A percentile compares a stretch with the other conserved stretches of the same genome.
Evolutionary conservation across 768 basidiomycete species (phyloP).

Genomic region (Dentipellis fragilis): DNA sequence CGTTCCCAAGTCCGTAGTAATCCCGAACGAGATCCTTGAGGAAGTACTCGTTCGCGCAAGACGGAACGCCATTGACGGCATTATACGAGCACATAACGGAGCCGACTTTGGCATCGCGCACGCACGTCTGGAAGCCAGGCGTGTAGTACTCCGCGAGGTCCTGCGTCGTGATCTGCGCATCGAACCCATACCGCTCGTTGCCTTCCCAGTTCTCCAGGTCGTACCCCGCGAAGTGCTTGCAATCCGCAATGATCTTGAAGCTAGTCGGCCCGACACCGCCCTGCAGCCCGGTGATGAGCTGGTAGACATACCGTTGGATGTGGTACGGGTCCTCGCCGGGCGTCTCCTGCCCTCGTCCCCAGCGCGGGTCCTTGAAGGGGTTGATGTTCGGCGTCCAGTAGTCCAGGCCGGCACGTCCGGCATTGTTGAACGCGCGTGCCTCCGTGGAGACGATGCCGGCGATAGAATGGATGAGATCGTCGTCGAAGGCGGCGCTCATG

Average conservation of each 20-base stretch:
- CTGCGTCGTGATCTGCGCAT: slow-evolving; percentile 43
- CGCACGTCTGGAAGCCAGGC: slow-evolving; percentile 47
- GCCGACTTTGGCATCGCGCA: slow-evolving; percentile 49
- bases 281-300: slow-evolving; percentile 44
- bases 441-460: slow-evolving; percentile 46
- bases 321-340: slow-evolving; percentile 53
- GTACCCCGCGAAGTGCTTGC: slow-evolving; percentile 54
- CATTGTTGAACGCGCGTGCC: slow-evolving; percentile 49
- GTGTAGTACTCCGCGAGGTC: slow-evolving; percentile 49
- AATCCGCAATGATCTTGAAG: slow-evolving; percentile 44
- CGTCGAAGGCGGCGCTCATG: slow-evolving; percentile 47
- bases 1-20: slow-evolving; percentile 29
- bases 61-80: slow-evolving; percentile 48
- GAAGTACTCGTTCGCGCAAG: slow-evolving; percentile 43
- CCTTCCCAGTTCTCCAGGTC: slow-evolving; percentile 50
- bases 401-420: slow-evolving; percentile 37
- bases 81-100: slow-evolving; percentile 61
- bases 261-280: slow-evolving; percentile 46
- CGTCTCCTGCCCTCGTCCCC: slow-evolving; percentile 55
- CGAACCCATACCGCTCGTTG: slow-evolving; percentile 36
- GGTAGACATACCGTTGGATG: slow-evolving; percentile 41
- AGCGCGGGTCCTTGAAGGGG: slow-evolving; percentile 52
- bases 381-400: slow-evolving; percentile 46
- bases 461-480: slow-evolving; percentile 36
- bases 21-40: slow-evolving; percentile 42